Conservation (phyloP, 257 asterid genomes). For the Parsonsia alboflavescens region DNA sequence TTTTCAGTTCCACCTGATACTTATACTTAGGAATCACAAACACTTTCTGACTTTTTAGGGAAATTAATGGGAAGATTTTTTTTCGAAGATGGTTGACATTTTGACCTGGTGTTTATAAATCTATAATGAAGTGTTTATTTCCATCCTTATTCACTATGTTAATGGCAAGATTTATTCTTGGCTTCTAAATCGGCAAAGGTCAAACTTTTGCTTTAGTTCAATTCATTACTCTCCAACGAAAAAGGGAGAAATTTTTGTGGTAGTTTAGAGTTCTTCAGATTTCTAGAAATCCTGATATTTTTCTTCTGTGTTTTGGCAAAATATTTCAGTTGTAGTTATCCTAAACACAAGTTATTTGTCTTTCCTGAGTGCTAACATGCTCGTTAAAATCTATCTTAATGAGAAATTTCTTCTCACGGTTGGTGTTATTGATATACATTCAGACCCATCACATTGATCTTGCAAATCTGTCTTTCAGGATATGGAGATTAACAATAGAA, state of each 20-base stretch:
- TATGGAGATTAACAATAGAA: constrained; percentile 72
- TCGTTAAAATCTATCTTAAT: neutral
- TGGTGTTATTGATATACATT: neutral
- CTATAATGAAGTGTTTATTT: neutral
- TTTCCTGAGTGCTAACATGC: neutral
- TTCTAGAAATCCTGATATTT: neutral
- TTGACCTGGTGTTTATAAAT: neutral
- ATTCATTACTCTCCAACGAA: neutral
- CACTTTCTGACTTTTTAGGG: neutral
- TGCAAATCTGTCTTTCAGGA: constrained; percentile 41
- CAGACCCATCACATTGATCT: neutral
- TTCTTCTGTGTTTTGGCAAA: neutral
- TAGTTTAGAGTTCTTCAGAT: neutral
- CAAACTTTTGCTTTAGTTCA: neutral
- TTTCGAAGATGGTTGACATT: neutral
- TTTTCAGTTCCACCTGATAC: neutral
- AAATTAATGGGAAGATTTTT: neutral
- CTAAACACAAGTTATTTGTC: too few relatives aligned
- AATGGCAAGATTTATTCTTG: neutral
- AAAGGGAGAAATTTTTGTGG: neutral
- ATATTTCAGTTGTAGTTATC: neutral
- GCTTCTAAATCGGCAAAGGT: neutral
- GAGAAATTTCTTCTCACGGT: neutral
- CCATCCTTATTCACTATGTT: neutral
- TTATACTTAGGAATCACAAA: too few relatives aligned